Base-by-base conservation (phyloP, 306 rosid species). In the Cicer bijugum region DNA sequence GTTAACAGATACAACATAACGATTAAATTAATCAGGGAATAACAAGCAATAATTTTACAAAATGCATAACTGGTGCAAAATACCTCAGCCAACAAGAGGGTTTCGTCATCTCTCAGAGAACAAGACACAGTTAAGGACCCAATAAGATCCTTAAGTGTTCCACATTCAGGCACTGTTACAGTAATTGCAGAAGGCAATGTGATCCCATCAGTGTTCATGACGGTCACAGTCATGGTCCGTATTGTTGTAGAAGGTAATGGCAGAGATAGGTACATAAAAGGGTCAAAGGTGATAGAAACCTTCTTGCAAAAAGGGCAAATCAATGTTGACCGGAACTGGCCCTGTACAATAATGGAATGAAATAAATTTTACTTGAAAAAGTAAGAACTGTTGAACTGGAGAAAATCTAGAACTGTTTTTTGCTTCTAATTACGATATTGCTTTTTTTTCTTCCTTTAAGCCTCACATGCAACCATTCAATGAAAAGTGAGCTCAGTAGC, bases 271-370 rank as follows among this genome's bases (percentile, higher is more conserved):
- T 90, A 89, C 95, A 92, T 87, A 85, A 92, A 92, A 40, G 98
- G 98, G 73, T 92, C 98, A 89, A 92, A 92, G 48, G 91, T 92
- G 60, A 90, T 74, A 42, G 97, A 87, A 64, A 85, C 83, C 90
- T 89, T 89, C 82, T 64, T 68, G 88, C 97, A 92, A 67, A 75
- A 72, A 71, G 97, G 91, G 80, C 98, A 92, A 47, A 90, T 88
- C 86, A 92, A 79, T 39, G 86, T 85, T 2, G 98, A 92, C 23
- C 92, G 90, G 69, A 83, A 92, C 77, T 90, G 97, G 48, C 98
- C 98, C 97, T 91, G 68, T 77, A 85, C 81, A 43, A 53, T 19
- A 20, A 83, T 14, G 19, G 61, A 72, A 75, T 28, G 57, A 52
- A 74, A 71, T 43, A 37, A 42, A 77, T 64, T n/a, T 69, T 4